Percentiles rank a stretch among this genome's conserved stretches.
Conservation (phyloP, 345 rosid species). For the Corchorus capsularis region DNA sequence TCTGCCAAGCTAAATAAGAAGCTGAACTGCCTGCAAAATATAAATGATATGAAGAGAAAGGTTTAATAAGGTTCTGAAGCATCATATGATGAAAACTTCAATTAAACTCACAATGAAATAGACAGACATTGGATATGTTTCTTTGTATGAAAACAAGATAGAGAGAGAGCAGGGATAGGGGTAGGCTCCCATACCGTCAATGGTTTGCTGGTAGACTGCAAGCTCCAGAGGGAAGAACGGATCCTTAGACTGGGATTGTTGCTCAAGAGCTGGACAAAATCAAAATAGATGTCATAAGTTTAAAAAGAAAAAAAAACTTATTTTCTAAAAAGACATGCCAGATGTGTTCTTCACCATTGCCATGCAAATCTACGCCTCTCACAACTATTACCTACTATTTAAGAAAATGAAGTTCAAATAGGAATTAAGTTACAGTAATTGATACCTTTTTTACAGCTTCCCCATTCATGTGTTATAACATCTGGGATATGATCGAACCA, state of each 20-base stretch:
- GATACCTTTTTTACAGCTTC: conserved; percentile 50
- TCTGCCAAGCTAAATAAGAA: conserved; percentile 48
- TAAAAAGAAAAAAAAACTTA: neutral
- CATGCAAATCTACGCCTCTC: neutral
- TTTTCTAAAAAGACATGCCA: neutral
- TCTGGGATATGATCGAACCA: conserved; percentile 62
- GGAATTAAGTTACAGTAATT: neutral
- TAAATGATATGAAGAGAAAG: neutral
- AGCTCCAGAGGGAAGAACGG: conserved; percentile 55
- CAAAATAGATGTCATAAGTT: conserved; percentile 6
- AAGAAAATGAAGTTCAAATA: conserved; percentile 16
- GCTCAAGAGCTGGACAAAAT: conserved; percentile 49
- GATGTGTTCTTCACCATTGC: neutral
- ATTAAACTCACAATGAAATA: neutral
- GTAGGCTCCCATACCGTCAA: conserved; percentile 31
- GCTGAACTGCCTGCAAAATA: conserved; percentile 36
- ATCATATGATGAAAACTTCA: neutral
- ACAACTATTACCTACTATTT: neutral
- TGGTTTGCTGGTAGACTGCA: conserved; percentile 31
- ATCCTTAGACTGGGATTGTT: conserved; percentile 41
- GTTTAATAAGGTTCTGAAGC: neutral
- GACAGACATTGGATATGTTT: neutral
- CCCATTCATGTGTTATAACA: conserved; percentile 48
- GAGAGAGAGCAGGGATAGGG: neutral
- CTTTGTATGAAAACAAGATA: neutral